Base-by-base conservation (phyloP, 345 rosid genomes). In the Diplotaxis tenuifolia region DNA sequence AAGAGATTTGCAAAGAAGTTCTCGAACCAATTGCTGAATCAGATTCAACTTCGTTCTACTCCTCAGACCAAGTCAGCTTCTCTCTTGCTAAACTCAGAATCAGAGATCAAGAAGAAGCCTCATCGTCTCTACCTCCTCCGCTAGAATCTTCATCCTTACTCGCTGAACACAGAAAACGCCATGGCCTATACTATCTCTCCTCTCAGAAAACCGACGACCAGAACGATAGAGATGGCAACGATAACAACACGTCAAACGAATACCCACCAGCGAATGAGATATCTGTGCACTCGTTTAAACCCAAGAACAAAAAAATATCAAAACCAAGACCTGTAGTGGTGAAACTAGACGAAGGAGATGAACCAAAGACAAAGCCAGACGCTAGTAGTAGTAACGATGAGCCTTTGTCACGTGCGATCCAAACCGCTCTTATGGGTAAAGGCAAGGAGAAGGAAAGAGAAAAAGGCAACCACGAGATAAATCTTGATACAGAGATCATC, bases 261-360 rank as follows among this genome's bases (percentile, higher is more conserved):
- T 90, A 88, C 77, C 97, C 99, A 10, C 94, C 88, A 56, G 97
- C 98, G 0, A 88, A 89, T 82, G 96, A 89, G 57, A 84, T 90
- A 65, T 75, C 90, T 0, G 84, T 72, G 36, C 86, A 86, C 63
- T 87, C 91, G 15, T 80, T 89, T 40, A 71, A 72, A 53, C 75
- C 82, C 8, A 86, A 82, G 82, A 87, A n/a, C n/a, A n/a, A 79
- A 72, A 96, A 86, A 77, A 64, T 81, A 65, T 80, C 83, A 21
- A 95, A 95, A 73, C 84, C 86, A 16, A 90, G 99, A 84, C 98
- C 99, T 57, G 94, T 92, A 63, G 97, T 96, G 55, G 96, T 96
- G 70, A 86, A 86, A 83, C 85, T 96, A 75, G 96, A 92, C 68
- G 93, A 86, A 74, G 93, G 83, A 64, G 87, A 60, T 21, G 58